Percentiles rank a stretch among this genome's conserved stretches.
Evolutionary conservation across 2,329 filamentous ascomycete species (phyloP).

Genomic region (Xylariaceae sp.): DNA sequence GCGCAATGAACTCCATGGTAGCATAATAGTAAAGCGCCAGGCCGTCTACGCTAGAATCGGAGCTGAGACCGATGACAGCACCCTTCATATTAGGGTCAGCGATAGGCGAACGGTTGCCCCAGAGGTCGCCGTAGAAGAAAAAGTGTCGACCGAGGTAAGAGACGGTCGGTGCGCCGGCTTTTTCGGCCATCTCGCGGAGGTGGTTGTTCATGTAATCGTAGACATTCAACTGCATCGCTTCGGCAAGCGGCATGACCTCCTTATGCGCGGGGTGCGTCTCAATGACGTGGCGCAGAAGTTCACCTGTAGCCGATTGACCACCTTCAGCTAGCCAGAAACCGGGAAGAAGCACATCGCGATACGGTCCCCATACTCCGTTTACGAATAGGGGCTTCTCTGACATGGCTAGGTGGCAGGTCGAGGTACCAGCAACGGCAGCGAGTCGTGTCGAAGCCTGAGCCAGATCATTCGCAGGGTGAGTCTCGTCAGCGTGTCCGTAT

Average conservation of each 20-base stretch:
- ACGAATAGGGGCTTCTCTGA: slow-evolving; percentile 91
- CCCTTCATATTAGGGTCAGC: slow-evolving; percentile 93
- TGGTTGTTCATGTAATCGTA: slow-evolving; percentile 94
- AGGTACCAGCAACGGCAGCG: slow-evolving; percentile 91
- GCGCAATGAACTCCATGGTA: slow-evolving; percentile 95
- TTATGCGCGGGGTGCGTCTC: slow-evolving; percentile 91
- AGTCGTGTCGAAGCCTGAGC: slow-evolving; percentile 87
- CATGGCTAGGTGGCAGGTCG: slow-evolving; percentile 96
- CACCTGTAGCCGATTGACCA: slow-evolving; percentile 92
- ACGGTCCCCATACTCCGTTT: slow-evolving; percentile 93
- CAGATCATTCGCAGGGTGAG: slow-evolving; percentile 73
- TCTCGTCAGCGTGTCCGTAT: slow-evolving; percentile 60
- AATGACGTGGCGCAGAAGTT: slow-evolving; percentile 87
- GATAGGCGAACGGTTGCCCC: slow-evolving; percentile 91
- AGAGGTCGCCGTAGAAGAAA: slow-evolving; percentile 98
- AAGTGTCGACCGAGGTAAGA: slow-evolving; percentile 86
- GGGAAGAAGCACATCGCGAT: slow-evolving; percentile 87
- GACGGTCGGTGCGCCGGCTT: slow-evolving; percentile 65
- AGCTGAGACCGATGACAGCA: slow-evolving; percentile 77
- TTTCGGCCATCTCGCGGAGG: slow-evolving; percentile 68
- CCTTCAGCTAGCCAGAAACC: slow-evolving; percentile 96
- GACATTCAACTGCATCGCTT: slow-evolving; percentile 79
- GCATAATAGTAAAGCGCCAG: slow-evolving; percentile 91
- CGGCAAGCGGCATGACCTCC: slow-evolving; percentile 70
- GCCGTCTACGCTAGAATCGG: slow-evolving; percentile 79